phyloP scores from a whole-genome alignment of 306 rosid genomes.

The Corylus heterophylla region DNA sequence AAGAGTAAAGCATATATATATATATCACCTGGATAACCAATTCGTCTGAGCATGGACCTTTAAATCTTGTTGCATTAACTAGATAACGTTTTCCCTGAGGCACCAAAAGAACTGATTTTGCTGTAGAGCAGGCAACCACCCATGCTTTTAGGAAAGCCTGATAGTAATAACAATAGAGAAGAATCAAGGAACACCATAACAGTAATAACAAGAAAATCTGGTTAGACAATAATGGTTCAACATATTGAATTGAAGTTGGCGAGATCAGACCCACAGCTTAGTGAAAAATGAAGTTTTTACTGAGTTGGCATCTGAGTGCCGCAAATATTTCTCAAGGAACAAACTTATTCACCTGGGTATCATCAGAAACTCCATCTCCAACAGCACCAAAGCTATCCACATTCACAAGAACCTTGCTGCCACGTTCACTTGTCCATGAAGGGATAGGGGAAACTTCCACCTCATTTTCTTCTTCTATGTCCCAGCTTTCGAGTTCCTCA shows the following conservation, averaged over 20 bases:
- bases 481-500: conserved; percentile 53
- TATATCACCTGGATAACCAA: conserved; percentile 66
- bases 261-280: background rate
- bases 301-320: background rate
- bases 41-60: conserved; percentile 74
- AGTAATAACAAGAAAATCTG: background rate
- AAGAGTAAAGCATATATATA: background rate
- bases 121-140: conserved; percentile 72
- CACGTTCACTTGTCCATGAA: conserved; percentile 79
- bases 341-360: conserved; percentile 61
- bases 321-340: background rate
- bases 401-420: conserved; percentile 85
- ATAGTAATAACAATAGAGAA: conserved; percentile 31
- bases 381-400: conserved; percentile 88
- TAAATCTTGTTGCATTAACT: conserved; percentile 79
- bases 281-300: background rate
- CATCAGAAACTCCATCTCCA: conserved; percentile 86
- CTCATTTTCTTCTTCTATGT: conserved; percentile 54
- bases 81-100: conserved; percentile 75
- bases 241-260: background rate
- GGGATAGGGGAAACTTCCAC: conserved; percentile 52
- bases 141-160: conserved; percentile 90
- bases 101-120: conserved; percentile 73
- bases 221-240: conserved; percentile 4
- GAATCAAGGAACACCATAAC: conserved; percentile 26